phyloP scores from a whole-genome alignment of 441 rosid species.

The Croton laevigatus region DNA sequence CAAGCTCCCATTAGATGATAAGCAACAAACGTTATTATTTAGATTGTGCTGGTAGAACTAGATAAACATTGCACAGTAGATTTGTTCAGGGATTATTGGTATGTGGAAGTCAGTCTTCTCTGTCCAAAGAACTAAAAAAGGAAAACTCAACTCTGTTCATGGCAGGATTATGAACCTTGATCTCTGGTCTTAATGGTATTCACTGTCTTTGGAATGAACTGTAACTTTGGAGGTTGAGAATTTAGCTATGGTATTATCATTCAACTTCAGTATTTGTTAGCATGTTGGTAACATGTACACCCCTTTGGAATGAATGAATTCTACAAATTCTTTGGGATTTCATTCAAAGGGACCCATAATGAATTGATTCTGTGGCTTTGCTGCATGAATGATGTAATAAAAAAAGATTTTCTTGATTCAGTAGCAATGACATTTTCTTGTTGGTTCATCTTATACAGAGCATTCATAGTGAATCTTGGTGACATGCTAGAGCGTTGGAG shows the following conservation, averaged over 20 bases:
- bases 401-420: not conserved
- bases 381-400: not conserved
- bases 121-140: not conserved
- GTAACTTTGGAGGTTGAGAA: not conserved
- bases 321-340: no score
- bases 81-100: not conserved
- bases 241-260: not conserved
- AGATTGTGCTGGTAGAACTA: not conserved
- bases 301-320: no score
- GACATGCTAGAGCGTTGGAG: constrained; percentile 94
- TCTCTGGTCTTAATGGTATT: not conserved
- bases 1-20: not conserved
- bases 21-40: not conserved
- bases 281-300: not conserved
- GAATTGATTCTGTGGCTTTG: not conserved
- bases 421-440: constrained; percentile 7
- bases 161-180: not conserved
- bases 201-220: not conserved
- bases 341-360: no score
- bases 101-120: not conserved
- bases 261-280: not conserved
- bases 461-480: constrained; percentile 80
- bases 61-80: constrained; percentile 2
- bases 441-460: constrained; percentile 40
- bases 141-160: not conserved